A percentile compares a stretch with the other conserved stretches of the same genome.
phyloP scores from a whole-genome alignment of 768 basidiomycete species.

The Exsudoporus frostii region DNA sequence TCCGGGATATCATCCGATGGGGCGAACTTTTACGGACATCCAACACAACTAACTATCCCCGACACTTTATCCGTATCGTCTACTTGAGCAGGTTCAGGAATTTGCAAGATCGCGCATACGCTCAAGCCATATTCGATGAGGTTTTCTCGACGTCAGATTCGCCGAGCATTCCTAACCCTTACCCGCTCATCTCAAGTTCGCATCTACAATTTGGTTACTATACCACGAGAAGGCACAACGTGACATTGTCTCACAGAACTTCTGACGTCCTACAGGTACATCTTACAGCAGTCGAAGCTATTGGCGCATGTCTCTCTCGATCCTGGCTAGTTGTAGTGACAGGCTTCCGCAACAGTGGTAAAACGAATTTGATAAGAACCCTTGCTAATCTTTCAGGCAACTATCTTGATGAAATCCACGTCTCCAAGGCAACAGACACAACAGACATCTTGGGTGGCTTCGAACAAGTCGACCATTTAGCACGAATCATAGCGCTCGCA shows the following conservation, averaged over 20 bases:
- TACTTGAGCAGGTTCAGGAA: conserved; percentile 89
- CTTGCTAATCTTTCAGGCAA: conserved; percentile 72
- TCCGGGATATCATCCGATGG: conserved; percentile 94
- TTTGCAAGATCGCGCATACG: conserved; percentile 55
- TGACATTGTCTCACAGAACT: conserved; percentile 37
- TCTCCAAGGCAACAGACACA: conserved; percentile 88
- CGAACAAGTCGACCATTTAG: conserved; percentile 76
- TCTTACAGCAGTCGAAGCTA: conserved; percentile 64
- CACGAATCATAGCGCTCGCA: conserved; percentile 36
- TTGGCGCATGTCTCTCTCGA: conserved; percentile 68
- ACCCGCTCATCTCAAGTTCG: conserved; percentile 38
- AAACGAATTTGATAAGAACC: conserved; percentile 68
- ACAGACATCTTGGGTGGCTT: conserved; percentile 94
- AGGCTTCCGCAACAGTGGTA: conserved; percentile 71
- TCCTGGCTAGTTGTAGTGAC: conserved; percentile 90
- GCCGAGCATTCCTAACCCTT: conserved; percentile 39
- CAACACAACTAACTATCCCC: conserved; percentile 43
- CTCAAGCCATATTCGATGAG: conserved; percentile 51
- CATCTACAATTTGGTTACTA: conserved; percentile 69
- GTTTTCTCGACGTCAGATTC: conserved; percentile 39
- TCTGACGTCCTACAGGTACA: conserved; percentile 59
- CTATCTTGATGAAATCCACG: conserved; percentile 62
- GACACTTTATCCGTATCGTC: conserved; percentile 61
- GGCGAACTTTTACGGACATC: conserved; percentile 49
- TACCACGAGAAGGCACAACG: conserved; percentile 31